Evolutionary conservation across 179 eudicot species (phyloP), one percentile per base, ranked within the genome.

Genomic region (Beta lomatogona): DNA sequence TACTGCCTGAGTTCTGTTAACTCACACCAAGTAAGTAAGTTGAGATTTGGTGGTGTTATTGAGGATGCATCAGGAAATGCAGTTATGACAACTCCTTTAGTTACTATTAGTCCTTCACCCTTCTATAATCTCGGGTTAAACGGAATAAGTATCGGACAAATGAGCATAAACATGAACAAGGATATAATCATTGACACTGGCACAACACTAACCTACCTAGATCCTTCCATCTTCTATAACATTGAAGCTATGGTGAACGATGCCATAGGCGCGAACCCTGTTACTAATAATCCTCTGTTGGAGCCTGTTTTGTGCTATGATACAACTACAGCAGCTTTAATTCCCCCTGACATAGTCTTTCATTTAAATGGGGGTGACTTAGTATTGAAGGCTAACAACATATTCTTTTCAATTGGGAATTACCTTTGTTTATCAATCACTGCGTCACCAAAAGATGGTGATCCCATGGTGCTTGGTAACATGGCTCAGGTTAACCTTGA

Each of bases 401-500:
- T 73, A 52, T 80, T 80, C 78, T 63, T 80, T 14, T 41, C 36
- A 19, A 15, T n/a, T 7, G 66, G 53, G 18, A 60, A 48, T 18
- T 44, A 73, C 4, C 16, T 73, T 61, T 80, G 82, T 55, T 19
- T 80, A 19, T 73, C 78, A 3, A 64, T 80, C 50, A 61, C 44
- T 69, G 53, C 5, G 55, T 80, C 82, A 4, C 52, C 68, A 2
- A 18, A 63, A 28, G 82, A 80, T n/a, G 78, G 64, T 11, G 78
- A 80, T 41, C 78, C 82, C 0, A 63, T 80, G 78, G 82, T 80
- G 52, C 52, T 80, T 9, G 82, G 82, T 9, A 80, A 64, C 36
- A 73, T 73, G 82, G 78, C 82, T 80, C 82, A 80, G 65, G 53
- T 73, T 7, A 73, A 80, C 53, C 54, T 80, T 52, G 53, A 73